Base-by-base conservation (phyloP, 345 rosid genomes). In the Eucalyptus curtisii region DNA sequence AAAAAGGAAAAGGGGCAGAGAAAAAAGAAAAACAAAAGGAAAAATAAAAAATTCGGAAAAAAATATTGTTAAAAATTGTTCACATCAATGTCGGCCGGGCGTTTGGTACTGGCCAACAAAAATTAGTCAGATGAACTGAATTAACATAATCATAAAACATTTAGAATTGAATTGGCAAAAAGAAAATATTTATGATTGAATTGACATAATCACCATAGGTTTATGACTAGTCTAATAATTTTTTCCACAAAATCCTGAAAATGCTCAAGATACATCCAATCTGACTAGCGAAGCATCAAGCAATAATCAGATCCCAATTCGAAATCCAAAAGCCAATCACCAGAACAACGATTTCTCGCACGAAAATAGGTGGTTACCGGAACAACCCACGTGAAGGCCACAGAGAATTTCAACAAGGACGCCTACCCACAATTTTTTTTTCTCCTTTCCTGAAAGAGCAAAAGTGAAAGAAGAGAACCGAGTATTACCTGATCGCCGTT, bases 401-500 rank as follows among this genome's bases (percentile, higher is more conserved):
- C 66, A n/a, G 31, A 59, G 31, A 59, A 59, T 27, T 59, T 27
- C 31, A 1, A 59, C 66, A 12, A 59, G 66, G 16, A 59, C 31
- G 16, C 66, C 66, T 6, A 59, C 66, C 66, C 66, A 12, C 66
- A 3, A 59, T 27, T 59, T 59, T 59, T 27, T 13, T 59, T 59
- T 30, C 66, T 59, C 66, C 66, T 48, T 48, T n/a, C 4, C 11
- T 20, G 61, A 81, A 40, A 40, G 14, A 40, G 81, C 42, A 87
- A 88, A 49, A 12, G 86, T 9, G 57, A 48, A 52, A 49, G 85
- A 7, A 11, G 86, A 49, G 53, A 20, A 86, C 4, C 25, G 30
- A 89, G 14, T 3, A 10, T 31, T 33, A 95, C 96, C 95, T 94
- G 93, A 86, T 94, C 92, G 49, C 94, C 95, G 89, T 94, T 89